phyloP scores from a whole-genome alignment of 2,329 filamentous ascomycete species.

The Simplicillium sp. region DNA sequence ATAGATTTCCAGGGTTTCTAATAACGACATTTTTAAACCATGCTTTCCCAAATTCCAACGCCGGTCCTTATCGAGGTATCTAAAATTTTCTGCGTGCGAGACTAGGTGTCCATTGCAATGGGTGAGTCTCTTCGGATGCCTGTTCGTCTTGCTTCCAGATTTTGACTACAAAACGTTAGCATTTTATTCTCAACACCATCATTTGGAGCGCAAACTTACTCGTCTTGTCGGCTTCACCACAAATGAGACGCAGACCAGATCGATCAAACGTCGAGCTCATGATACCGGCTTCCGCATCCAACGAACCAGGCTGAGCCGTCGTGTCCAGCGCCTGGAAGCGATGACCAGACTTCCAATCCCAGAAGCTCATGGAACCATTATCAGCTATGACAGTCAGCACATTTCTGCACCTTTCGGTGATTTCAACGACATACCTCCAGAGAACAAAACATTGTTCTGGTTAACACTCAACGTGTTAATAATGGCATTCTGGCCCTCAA shows the following conservation, averaged over 20 bases:
- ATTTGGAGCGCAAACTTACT: conserved; percentile 38
- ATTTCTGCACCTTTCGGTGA: background rate
- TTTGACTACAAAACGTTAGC: conserved; percentile 52
- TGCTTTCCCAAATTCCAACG: background rate
- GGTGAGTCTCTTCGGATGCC: conserved; percentile 85
- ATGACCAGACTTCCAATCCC: conserved; percentile 97
- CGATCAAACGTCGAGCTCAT: conserved; percentile 91
- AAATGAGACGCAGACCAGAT: conserved; percentile 81
- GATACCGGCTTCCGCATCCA: conserved; percentile 89
- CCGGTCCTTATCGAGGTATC: conserved; percentile 6
- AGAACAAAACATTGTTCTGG: conserved; percentile 90
- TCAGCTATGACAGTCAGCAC: conserved; percentile 40
- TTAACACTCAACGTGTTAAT: conserved; percentile 93
- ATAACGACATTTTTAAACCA: background rate
- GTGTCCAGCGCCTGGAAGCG: conserved; percentile 85
- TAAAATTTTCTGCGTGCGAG: conserved; percentile 69
- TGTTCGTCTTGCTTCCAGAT: conserved; percentile 92
- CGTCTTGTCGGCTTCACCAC: conserved; percentile 94
- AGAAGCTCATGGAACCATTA: conserved; percentile 94
- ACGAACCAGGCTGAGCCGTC: conserved; percentile 83
- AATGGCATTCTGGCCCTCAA: conserved; percentile 91
- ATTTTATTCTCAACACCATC: background rate
- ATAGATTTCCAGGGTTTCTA: conserved; percentile 7
- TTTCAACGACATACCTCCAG: conserved; percentile 47
- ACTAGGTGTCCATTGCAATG: conserved; percentile 83